Evolutionary conservation across 2,329 filamentous ascomycete genomes (phyloP), one percentile per base, ranked within the genome.

Genomic region (Botrytis paeoniae): DNA sequence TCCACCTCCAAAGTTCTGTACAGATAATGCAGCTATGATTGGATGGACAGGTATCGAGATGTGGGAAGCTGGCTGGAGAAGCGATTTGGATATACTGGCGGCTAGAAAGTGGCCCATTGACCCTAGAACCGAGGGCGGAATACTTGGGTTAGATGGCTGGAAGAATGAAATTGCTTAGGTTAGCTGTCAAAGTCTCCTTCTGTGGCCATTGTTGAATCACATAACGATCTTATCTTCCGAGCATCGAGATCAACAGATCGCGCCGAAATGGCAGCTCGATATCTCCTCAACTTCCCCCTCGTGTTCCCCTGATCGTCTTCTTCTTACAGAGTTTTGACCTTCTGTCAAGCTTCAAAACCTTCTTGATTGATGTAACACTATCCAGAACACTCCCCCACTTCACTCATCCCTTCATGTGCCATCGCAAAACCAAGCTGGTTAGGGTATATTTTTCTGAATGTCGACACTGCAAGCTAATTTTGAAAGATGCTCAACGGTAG

Each of bases 21-120:
- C 94, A 0, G 96, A 99, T 80, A 98, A 99, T 82, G 96, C 96
- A 20, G 93, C 94, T 65, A 99, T 99, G 96, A 95, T 98, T 80
- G 95, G 92, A 1, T 98, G 96, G 95, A 86, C 95, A 1, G 96
- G 92, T 0, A 87, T 95, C 76, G 95, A 98, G 83, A 98, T 99
- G 95, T 98, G 88, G 79, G 87, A 92, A 81, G 89, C 88, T 1
- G 95, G 95, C 0, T 95, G 89, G 85, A 83, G 85, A 73, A 91
- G 89, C 14, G 86, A 88, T 32, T 79, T 95, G 72, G 85, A 84
- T 37, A 86, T 91, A 73, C 81, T 86, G 64, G 86, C 91, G 3
- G 80, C 92, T 63, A 85, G 87, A 64, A 92, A 90, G 80, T 97
- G 94, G 94, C 85, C 89, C 3, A 86, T 97, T 81, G 93, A 95